Conservation (phyloP, 495 filamentous ascomycete species). For the Evernia prunastri region DNA sequence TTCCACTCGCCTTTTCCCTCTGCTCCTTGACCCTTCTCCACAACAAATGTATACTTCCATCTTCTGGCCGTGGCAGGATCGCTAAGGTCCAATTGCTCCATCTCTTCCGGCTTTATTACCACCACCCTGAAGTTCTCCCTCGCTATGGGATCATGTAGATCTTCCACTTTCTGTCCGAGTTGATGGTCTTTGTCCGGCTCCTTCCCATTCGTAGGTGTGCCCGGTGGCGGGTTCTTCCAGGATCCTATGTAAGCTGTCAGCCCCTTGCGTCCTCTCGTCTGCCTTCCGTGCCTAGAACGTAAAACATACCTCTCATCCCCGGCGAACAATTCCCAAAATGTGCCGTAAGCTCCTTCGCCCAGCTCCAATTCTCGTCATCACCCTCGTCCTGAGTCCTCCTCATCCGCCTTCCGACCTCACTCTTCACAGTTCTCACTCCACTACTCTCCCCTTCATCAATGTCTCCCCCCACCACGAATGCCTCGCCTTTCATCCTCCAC, state of each 20-base stretch:
- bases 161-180: conserved; percentile 61
- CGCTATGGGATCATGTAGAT: conserved; percentile 61
- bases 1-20: conserved; percentile 56
- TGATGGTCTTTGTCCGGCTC: conserved; percentile 43
- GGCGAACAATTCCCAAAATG: conserved; percentile 87
- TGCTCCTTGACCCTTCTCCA: conserved; percentile 25
- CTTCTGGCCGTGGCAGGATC: conserved; percentile 57
- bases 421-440: conserved; percentile 36
- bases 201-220: conserved; percentile 45
- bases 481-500: conserved; percentile 75
- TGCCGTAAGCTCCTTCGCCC: conserved; percentile 67
- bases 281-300: background rate
- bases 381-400: conserved; percentile 26
- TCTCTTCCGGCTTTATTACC: conserved; percentile 69
- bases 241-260: conserved; percentile 38
- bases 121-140: conserved; percentile 79
- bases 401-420: conserved; percentile 31
- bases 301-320: conserved; percentile 54
- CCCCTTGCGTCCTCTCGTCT: background rate
- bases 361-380: conserved; percentile 49
- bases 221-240: conserved; percentile 75
- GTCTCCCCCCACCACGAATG: conserved; percentile 62
- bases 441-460: conserved; percentile 41
- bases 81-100: conserved; percentile 70
- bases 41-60: conserved; percentile 56